These are phyloP conservation scores for Pichia sp. DNA, from an alignment of 1,139 yeast genomes.

Conservation along the genomic window DNA sequence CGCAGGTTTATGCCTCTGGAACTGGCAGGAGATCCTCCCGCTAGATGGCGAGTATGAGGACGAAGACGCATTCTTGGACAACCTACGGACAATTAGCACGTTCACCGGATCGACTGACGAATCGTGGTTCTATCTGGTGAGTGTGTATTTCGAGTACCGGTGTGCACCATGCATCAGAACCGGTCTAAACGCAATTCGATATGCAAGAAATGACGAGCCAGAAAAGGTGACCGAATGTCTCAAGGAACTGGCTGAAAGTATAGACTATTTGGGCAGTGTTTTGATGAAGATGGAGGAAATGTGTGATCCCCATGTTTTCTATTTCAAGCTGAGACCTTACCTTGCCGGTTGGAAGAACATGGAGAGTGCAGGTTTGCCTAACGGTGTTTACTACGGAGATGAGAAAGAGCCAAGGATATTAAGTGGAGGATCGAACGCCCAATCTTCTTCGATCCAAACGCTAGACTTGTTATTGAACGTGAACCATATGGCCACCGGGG, in stretches of 20 bases:
- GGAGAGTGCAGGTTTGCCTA: constrained; percentile 74
- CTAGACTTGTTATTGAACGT: constrained; percentile 73
- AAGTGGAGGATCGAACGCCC: constrained; percentile 94
- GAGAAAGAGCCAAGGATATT: constrained; percentile 55
- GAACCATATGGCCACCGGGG: constrained; percentile 76
- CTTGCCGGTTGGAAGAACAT: constrained; percentile 94
- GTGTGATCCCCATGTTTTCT: constrained; percentile 93
- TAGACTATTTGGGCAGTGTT: constrained; percentile 71
- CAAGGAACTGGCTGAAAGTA: constrained; percentile 66
- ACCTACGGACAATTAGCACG: constrained; percentile 74
- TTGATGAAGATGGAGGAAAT: constrained; percentile 84
- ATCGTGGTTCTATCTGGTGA: constrained; percentile 87
- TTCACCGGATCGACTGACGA: constrained; percentile 91
- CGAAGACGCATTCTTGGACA: constrained; percentile 48
- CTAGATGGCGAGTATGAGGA: constrained; percentile 27
- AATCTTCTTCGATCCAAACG: constrained; percentile 82
- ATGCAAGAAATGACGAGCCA: constrained; percentile 43
- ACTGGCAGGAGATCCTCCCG: constrained; percentile 63
- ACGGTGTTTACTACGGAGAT: constrained; percentile 74
- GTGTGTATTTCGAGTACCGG: constrained; percentile 77
- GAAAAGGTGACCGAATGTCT: constrained; percentile 43
- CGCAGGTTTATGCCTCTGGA: constrained; percentile 87
- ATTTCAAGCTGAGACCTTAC: constrained; percentile 80
- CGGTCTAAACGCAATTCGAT: constrained; percentile 59
- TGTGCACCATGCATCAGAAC: constrained; percentile 64